Evolutionary conservation across 805 yeast species (phyloP).

Genomic region (Saccharomycopsis capsularis): DNA sequence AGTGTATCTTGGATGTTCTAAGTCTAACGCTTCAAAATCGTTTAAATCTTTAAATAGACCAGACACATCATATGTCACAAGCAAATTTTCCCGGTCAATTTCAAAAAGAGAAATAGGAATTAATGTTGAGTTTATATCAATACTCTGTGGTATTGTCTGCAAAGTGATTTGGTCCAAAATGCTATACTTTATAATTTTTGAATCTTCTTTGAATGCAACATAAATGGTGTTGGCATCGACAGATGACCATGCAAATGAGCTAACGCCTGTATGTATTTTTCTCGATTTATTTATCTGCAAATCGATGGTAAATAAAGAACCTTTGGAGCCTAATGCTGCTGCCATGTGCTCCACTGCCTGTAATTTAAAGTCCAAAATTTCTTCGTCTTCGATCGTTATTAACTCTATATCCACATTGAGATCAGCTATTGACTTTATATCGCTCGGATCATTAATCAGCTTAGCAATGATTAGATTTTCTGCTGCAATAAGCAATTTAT

Average conservation of each 20-base stretch:
- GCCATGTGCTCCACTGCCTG: not conserved
- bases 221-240: not conserved
- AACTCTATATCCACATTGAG: not conserved
- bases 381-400: not conserved
- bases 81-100: not conserved
- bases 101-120: slow-evolving; percentile 5
- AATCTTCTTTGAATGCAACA: not conserved
- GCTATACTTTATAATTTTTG: no score
- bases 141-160: no score
- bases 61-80: slow-evolving; percentile 11
- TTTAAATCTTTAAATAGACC: slow-evolving; percentile 3
- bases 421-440: not conserved
- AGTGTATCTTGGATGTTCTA: slow-evolving; percentile 5
- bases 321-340: not conserved
- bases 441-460: not conserved
- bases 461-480: slow-evolving; percentile 3
- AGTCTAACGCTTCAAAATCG: not conserved
- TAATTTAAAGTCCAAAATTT: slow-evolving; percentile 1
- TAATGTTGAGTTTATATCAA: not conserved
- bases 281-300: not conserved
- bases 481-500: slow-evolving; percentile 1
- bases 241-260: not conserved
- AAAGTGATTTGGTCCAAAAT: no score
- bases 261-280: not conserved
- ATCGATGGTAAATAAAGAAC: not conserved